Percentiles rank a stretch among this genome's conserved stretches.
Evolutionary conservation across 1,284 basidiomycete genomes (phyloP).

Genomic region (Amylostereum areolatum): DNA sequence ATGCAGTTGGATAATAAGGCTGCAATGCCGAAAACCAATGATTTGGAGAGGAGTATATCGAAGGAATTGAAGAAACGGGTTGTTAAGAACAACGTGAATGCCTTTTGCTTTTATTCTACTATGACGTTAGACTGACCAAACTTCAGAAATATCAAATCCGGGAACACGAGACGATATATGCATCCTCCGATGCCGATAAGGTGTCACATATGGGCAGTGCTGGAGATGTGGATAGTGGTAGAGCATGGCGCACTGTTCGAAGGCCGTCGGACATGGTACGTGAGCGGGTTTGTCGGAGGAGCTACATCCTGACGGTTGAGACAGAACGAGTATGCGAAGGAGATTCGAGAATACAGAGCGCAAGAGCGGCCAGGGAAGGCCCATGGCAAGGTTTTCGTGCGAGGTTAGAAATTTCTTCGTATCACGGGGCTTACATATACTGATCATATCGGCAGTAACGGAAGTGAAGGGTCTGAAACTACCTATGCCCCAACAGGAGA

Average conservation of each 20-base stretch:
- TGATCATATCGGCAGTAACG: conserved; percentile 49
- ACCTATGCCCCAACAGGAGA: conserved; percentile 70
- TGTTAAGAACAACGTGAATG: conserved; percentile 44
- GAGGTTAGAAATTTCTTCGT: conserved; percentile 43
- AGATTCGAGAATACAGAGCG: conserved; percentile 76
- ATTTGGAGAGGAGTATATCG: conserved; percentile 58
- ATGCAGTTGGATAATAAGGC: conserved; percentile 22
- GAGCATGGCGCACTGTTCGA: conserved; percentile 84
- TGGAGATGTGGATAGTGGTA: conserved; percentile 77
- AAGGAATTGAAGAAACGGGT: conserved; percentile 59
- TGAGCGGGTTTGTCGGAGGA: conserved; percentile 2
- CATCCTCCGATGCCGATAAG: conserved; percentile 65
- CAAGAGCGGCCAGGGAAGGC: conserved; percentile 75
- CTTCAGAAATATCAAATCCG: conserved; percentile 54
- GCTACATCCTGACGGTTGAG: background rate
- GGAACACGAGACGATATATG: conserved; percentile 75
- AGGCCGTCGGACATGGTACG: conserved; percentile 90
- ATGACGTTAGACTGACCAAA: background rate
- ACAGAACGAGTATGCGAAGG: conserved; percentile 88
- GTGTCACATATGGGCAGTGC: conserved; percentile 63
- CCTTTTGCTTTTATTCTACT: conserved; percentile 1
- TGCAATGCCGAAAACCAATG: conserved; percentile 33
- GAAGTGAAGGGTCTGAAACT: conserved; percentile 69
- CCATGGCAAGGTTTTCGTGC: conserved; percentile 91
- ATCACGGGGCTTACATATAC: background rate